Evolutionary conservation across 345 rosid genomes (phyloP), one percentile per base, ranked within the genome.

Genomic region (Physaria fendleri): DNA sequence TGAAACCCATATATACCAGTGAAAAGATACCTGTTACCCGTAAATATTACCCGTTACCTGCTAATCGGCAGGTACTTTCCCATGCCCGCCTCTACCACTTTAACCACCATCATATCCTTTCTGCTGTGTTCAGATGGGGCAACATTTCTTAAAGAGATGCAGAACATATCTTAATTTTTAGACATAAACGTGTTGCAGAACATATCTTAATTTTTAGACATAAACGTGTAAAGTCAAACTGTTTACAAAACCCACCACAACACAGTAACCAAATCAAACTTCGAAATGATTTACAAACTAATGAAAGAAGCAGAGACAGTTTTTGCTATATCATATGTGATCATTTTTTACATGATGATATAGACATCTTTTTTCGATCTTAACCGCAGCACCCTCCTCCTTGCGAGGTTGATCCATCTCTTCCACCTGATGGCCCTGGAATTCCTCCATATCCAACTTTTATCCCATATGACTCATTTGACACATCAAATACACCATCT

Each of bases 401-500:
- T 74, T 83, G 95, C 47, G 99, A 78, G 52, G 82, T 73, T 38
- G 79, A 69, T 15, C 95, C 99, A 59, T 85, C 95, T 70, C 89
- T 83, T 62, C 88, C 87, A 25, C 92, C 99, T 11, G 95, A 83
- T 45, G 97, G 92, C 64, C 99, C 99, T 0, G 97, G 90, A 59
- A 93, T 83, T 66, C 95, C 97, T 55, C 97, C 97, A 17, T 87
- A 89, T 55, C 99, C 99, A 22, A 93, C 95, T 73, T 93, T 93
- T 49, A 89, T 93, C 71, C 99, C 99, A 51, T 84, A 89, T 7
- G 99, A 89, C 94, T 93, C 96, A 58, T 87, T 85, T 27, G 99
- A 93, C 41, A 87, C 95, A 76, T 93, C 99, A 65, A 93, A 93
- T 44, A 85, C 97, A 39, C 99, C 99, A 68, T 93, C 99, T 73